Percentiles rank a stretch among this genome's conserved stretches.
Evolutionary conservation across 1,284 basidiomycete genomes (phyloP).

Genomic region (Tilletiopsis washingtonensis): DNA sequence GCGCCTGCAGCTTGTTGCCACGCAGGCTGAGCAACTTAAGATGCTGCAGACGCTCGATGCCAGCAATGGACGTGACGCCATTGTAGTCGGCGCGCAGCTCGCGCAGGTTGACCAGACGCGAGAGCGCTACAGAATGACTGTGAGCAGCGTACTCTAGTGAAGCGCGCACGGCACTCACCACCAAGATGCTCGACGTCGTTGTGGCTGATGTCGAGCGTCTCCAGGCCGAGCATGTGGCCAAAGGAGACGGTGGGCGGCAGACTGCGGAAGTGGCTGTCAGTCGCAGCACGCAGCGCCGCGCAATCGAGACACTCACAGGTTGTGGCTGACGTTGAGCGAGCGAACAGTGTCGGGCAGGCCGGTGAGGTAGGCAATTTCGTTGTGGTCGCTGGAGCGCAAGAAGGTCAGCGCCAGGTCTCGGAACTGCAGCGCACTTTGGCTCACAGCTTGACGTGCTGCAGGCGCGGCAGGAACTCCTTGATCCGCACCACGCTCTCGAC

Average conservation of each 20-base stretch:
- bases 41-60: slow-evolving; percentile 29
- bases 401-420: too few relatives aligned
- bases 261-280: not conserved
- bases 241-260: slow-evolving; percentile 75
- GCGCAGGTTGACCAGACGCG: slow-evolving; percentile 58
- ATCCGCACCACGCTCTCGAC: slow-evolving; percentile 82
- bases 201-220: slow-evolving; percentile 79
- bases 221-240: slow-evolving; percentile 73
- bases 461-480: slow-evolving; percentile 82
- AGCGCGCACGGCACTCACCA: slow-evolving; percentile 15
- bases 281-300: not conserved
- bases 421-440: too few relatives aligned
- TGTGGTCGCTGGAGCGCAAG: slow-evolving; percentile 14
- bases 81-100: slow-evolving; percentile 85
- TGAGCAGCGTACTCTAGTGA: slow-evolving; percentile 5
- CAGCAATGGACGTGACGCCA: slow-evolving; percentile 69
- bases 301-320: slow-evolving; percentile 6
- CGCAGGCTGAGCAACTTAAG: slow-evolving; percentile 75
- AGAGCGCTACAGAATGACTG: slow-evolving; percentile 10
- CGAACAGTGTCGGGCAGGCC: slow-evolving; percentile 36
- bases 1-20: slow-evolving; percentile 62
- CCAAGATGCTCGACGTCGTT: slow-evolving; percentile 68
- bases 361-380: slow-evolving; percentile 35
- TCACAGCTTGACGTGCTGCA: slow-evolving; percentile 73
- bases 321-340: slow-evolving; percentile 20